Conservation (phyloP, 208 protist genomes). For the Leishmania amazonensis region DNA sequence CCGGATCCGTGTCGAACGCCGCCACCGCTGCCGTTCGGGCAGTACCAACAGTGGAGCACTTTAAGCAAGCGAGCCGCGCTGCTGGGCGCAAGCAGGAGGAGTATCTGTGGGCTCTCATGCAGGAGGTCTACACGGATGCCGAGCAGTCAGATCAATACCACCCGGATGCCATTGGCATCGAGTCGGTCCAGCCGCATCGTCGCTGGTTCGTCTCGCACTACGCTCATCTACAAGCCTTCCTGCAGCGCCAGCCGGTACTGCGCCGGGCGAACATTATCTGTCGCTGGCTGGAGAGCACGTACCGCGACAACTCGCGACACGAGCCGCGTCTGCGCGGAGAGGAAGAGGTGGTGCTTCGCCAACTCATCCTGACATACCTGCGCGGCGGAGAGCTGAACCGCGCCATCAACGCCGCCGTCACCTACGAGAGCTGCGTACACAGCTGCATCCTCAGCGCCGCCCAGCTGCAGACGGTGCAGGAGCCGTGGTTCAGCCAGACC, state of each 20-base stretch:
- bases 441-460: slow-evolving; percentile 80
- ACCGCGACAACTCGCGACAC: slow-evolving; percentile 40
- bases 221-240: slow-evolving; percentile 70
- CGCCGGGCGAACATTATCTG: slow-evolving; percentile 67
- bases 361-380: slow-evolving; percentile 69
- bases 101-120: slow-evolving; percentile 63
- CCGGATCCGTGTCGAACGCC: neutral
- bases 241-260: slow-evolving; percentile 59
- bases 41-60: slow-evolving; percentile 45
- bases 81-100: slow-evolving; percentile 46
- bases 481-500: slow-evolving; percentile 71
- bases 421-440: slow-evolving; percentile 61
- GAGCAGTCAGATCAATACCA: slow-evolving; percentile 52
- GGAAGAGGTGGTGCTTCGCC: slow-evolving; percentile 66
- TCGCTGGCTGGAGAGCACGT: slow-evolving; percentile 75
- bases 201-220: slow-evolving; percentile 85
- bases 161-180: slow-evolving; percentile 69
- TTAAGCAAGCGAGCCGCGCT: slow-evolving; percentile 42
- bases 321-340: slow-evolving; percentile 41
- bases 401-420: slow-evolving; percentile 58
- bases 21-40: slow-evolving; percentile 5
- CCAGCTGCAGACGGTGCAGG: slow-evolving; percentile 76
- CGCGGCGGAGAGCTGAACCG: slow-evolving; percentile 71
- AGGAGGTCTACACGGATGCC: slow-evolving; percentile 58
- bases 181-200: slow-evolving; percentile 57